Evolutionary conservation across 1,284 basidiomycete genomes (phyloP), one percentile per base, ranked within the genome.

Genomic region (Schizophyllum amplum): DNA sequence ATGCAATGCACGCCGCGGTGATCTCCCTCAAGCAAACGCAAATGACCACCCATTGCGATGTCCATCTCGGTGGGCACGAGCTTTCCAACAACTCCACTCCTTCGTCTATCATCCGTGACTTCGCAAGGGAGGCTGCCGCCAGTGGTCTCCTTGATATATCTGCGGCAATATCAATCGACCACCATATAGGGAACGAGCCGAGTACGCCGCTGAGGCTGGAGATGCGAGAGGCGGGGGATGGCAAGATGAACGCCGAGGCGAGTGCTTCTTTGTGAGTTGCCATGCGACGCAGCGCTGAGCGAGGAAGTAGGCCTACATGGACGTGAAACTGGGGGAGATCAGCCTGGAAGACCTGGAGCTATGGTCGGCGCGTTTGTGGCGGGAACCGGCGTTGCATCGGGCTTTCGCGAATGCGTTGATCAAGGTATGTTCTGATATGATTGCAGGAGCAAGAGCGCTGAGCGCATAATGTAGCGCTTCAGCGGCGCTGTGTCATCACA

Each of bases 281-380:
- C 27, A 6, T 33, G 27, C 5, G 13, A 33, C 6, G 27, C 5
- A 33, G 27, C 6, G 27, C 27, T 13, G 24, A 51, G 51, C n/a
- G 42, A 46, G 27, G 54, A 25, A 33, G 27, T 56, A 90, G 87
- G 60, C 72, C 15, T 87, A 82, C 64, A 65, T 91, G 2, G 82
- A 84, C 51, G 75, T 73, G 4, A 86, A 80, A 65, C 66, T 91
- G n/a, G 72, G 73, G 21, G 88, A 90, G 23, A 67, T 71, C 13
- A 75, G 69, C 55, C 63, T 77, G 5, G 77, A 78, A 6, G 86
- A 90, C 57, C 67, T 72, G 11, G 68, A 71, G 26, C 57, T 65
- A 4, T 76, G 86, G 64, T 65, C 88, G 20, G 74, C 80, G 57
- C 77, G 80, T 50, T 71, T 87, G n/a, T 81, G 79, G 68, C 71